Conservation (phyloP, 2,329 filamentous ascomycete species). For the Blumeria graminis region DNA sequence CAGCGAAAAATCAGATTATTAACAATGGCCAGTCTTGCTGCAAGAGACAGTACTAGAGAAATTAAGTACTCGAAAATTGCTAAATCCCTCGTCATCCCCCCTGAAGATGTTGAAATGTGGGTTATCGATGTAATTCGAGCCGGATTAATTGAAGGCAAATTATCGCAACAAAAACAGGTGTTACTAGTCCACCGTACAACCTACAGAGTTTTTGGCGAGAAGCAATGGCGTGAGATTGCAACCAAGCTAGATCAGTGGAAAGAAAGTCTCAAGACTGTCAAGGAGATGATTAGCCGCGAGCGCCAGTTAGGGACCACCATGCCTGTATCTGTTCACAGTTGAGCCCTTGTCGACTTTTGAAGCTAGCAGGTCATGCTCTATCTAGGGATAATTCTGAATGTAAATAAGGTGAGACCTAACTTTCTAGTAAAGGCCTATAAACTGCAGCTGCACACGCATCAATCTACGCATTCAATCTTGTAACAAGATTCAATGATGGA, state of each 20-base stretch:
- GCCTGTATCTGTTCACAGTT: too few relatives aligned
- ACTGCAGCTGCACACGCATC: too few relatives aligned
- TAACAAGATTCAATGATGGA: too few relatives aligned
- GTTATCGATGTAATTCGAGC: constrained; percentile 95
- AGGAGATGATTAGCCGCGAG: constrained; percentile 55
- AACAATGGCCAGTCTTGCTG: constrained; percentile 74
- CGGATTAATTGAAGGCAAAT: constrained; percentile 84
- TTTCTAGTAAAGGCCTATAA: too few relatives aligned
- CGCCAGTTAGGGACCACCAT: constrained; percentile 20
- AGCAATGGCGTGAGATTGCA: constrained; percentile 92
- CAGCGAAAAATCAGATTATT: constrained; percentile 92
- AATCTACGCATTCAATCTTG: too few relatives aligned
- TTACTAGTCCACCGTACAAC: constrained; percentile 92
- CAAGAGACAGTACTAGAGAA: constrained; percentile 59
- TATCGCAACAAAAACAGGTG: constrained; percentile 75
- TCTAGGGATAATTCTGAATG: too few relatives aligned
- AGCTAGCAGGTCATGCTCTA: too few relatives aligned
- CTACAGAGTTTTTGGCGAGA: constrained; percentile 90
- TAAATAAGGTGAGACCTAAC: too few relatives aligned
- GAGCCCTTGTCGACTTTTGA: too few relatives aligned
- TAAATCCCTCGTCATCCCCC: constrained; percentile 59
- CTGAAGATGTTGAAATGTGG: constrained; percentile 87
- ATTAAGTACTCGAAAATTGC: constrained; percentile 73
- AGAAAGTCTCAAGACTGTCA: constrained; percentile 53
- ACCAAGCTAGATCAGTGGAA: constrained; percentile 82